A percentile compares a stretch with the other conserved stretches of the same genome.
These are phyloP conservation scores for Clavispora asparagi DNA, from an alignment of 805 yeast genomes.

Conservation along the genomic window DNA sequence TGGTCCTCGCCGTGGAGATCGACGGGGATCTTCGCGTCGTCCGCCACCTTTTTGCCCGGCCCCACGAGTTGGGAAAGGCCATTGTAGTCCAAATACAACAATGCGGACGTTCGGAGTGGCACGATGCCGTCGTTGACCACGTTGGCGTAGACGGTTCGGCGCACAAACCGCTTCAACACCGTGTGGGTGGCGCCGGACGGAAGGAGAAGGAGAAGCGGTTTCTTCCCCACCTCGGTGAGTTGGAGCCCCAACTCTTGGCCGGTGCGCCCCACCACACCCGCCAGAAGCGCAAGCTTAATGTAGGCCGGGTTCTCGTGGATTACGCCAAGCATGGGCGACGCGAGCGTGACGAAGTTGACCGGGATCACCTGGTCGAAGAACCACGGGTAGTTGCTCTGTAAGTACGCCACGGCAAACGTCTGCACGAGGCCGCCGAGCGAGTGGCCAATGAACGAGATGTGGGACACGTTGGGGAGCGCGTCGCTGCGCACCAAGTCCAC, in stretches of 20 bases:
- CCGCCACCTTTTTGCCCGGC: background rate
- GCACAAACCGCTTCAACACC: slow-evolving; percentile 55
- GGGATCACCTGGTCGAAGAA: slow-evolving; percentile 67
- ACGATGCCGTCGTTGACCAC: slow-evolving; percentile 92
- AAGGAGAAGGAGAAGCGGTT: slow-evolving; percentile 68
- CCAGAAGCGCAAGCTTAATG: slow-evolving; percentile 75
- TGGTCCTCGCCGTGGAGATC: slow-evolving; percentile 11
- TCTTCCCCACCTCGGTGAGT: slow-evolving; percentile 28
- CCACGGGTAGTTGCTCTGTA: slow-evolving; percentile 62
- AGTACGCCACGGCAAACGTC: slow-evolving; percentile 82
- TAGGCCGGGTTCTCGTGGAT: slow-evolving; percentile 83
- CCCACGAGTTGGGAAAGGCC: slow-evolving; percentile 32
- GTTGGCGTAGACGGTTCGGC: slow-evolving; percentile 85
- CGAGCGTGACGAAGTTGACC: slow-evolving; percentile 72
- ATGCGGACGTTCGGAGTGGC: slow-evolving; percentile 84
- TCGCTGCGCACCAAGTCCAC: slow-evolving; percentile 48
- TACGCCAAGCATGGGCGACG: slow-evolving; percentile 86
- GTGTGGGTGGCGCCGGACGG: slow-evolving; percentile 72
- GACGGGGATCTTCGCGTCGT: slow-evolving; percentile 15
- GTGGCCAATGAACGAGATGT: slow-evolving; percentile 86
- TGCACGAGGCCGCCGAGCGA: slow-evolving; percentile 92
- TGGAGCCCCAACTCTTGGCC: slow-evolving; percentile 85
- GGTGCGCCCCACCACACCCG: slow-evolving; percentile 88
- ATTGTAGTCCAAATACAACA: slow-evolving; percentile 80
- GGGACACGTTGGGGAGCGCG: slow-evolving; percentile 37